Conservation (phyloP, 352 stramenopile species). For the Pythium phragmitis region DNA sequence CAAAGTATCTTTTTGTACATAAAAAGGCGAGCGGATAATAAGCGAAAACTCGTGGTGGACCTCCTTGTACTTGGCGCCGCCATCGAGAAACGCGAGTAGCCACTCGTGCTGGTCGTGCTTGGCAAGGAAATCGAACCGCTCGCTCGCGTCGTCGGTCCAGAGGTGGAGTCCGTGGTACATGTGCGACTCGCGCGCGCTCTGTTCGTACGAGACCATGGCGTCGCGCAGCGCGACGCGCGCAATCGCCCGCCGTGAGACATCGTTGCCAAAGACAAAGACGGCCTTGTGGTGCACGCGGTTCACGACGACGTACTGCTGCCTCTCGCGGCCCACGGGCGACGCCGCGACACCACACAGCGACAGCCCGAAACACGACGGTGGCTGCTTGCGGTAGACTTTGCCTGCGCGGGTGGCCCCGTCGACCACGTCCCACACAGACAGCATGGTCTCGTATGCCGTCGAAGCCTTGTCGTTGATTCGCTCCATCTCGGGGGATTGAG, state of each 20-base stretch:
- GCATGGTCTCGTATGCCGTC: neutral
- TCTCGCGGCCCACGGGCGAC: neutral
- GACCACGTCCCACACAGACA: conserved; percentile 39
- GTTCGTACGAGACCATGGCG: conserved; percentile 21
- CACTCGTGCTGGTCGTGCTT: conserved; percentile 16
- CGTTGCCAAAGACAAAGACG: conserved; percentile 24
- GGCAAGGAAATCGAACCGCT: conserved; percentile 24
- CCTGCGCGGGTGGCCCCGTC: conserved; percentile 35
- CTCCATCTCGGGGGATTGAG: neutral
- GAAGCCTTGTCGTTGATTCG: neutral
- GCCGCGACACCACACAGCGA: conserved; percentile 5
- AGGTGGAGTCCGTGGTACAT: conserved; percentile 29
- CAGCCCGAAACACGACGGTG: conserved; percentile 13
- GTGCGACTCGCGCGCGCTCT: neutral
- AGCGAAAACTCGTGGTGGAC: conserved; percentile 2
- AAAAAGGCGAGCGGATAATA: conserved; percentile 18
- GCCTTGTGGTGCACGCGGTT: conserved; percentile 17
- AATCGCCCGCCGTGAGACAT: conserved; percentile 11
- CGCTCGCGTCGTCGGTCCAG: conserved; percentile 14
- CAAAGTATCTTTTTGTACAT: conserved; percentile 25
- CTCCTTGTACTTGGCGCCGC: conserved; percentile 27
- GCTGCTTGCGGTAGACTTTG: conserved; percentile 26
- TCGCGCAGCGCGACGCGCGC: conserved; percentile 7
- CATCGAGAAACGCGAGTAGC: conserved; percentile 25
- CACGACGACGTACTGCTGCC: conserved; percentile 24